phyloP scores from a whole-genome alignment of 108 stramenopile genomes.

The Hondaea fermentalgiana region DNA sequence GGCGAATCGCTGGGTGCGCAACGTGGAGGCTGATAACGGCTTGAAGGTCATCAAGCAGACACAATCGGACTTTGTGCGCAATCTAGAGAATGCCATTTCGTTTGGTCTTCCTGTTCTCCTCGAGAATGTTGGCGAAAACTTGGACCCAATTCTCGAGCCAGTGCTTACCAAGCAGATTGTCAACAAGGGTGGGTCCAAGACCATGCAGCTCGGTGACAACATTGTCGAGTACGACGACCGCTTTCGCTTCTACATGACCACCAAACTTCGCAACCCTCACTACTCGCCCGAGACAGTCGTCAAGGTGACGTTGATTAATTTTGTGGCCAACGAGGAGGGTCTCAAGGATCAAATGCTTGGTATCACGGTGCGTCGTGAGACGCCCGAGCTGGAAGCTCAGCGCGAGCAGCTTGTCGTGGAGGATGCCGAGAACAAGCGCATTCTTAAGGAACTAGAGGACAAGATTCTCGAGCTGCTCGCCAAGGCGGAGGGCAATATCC shows the following conservation, averaged over 20 bases:
- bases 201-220: slow-evolving; percentile 48
- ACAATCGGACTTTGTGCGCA: slow-evolving; percentile 47
- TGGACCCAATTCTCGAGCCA: slow-evolving; percentile 52
- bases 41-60: slow-evolving; percentile 53
- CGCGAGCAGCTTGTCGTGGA: slow-evolving; percentile 50
- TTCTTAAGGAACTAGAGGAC: slow-evolving; percentile 52
- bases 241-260: slow-evolving; percentile 52
- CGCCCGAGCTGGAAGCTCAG: slow-evolving; percentile 42
- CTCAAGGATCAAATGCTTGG: slow-evolving; percentile 63
- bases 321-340: slow-evolving; percentile 55
- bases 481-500: slow-evolving; percentile 53
- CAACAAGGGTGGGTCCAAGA: slow-evolving; percentile 38
- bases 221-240: slow-evolving; percentile 49
- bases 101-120: slow-evolving; percentile 52
- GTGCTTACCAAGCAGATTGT: slow-evolving; percentile 42
- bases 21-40: slow-evolving; percentile 22
- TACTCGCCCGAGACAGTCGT: slow-evolving; percentile 48
- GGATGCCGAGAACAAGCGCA: slow-evolving; percentile 49
- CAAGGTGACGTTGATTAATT: slow-evolving; percentile 55
- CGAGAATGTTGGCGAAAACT: slow-evolving; percentile 47
- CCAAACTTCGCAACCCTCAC: slow-evolving; percentile 53
- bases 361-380: slow-evolving; percentile 38
- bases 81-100: slow-evolving; percentile 51
- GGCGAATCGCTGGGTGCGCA: slow-evolving; percentile 43
- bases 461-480: slow-evolving; percentile 51